Base-by-base conservation (phyloP, 1,139 yeast species). In the Citeromyces hawaiiensis region DNA sequence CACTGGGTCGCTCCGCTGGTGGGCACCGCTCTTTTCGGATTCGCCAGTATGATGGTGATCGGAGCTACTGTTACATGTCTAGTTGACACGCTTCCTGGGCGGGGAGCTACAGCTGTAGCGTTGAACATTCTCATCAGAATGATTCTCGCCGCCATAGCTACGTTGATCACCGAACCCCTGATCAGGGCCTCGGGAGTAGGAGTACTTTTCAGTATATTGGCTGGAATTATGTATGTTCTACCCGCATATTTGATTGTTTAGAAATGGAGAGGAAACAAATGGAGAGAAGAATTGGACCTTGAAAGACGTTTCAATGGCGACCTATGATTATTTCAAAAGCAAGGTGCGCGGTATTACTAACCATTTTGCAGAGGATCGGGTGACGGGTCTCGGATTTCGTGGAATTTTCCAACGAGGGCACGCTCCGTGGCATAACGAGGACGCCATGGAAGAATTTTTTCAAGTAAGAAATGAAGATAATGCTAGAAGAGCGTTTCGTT, bases 101-200 rank as follows among this genome's bases (percentile, higher is more conserved):
- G 80, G 49, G 94, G 95, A 33, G 88, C 94, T 4, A 82, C 94
- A 0, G 95, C 94, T 1, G 85, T 85, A 36, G 94, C 95, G 0
- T 57, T 86, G 42, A 85, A 83, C 51, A 86, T 85, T 51, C 66
- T 86, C 44, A 64, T 80, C 33, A 66, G 95, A 50, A 83, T 77
- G 65, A 61, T 76, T 1, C 61, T 83, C 45, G 94, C 94, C 0
- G 85, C 94, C 0, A 63, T 69, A 3, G 88, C 85, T 5, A 77
- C 88, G 0, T 86, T 86, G 55, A 66, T 78, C 11, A 75, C 81
- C 1, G 87, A 79, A 38, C 94, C 94, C 0, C 61, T 76, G 48
- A 56, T 76, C 38, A 51, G 54, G 25, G 77, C 77, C 2, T 64
- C 85, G 52, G 87, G 88, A 0, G 64, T 73, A 1, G 95, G 95